Evolutionary conservation across 2,329 filamentous ascomycete genomes (phyloP).

Genomic region (Bipolaris zeicola): DNA sequence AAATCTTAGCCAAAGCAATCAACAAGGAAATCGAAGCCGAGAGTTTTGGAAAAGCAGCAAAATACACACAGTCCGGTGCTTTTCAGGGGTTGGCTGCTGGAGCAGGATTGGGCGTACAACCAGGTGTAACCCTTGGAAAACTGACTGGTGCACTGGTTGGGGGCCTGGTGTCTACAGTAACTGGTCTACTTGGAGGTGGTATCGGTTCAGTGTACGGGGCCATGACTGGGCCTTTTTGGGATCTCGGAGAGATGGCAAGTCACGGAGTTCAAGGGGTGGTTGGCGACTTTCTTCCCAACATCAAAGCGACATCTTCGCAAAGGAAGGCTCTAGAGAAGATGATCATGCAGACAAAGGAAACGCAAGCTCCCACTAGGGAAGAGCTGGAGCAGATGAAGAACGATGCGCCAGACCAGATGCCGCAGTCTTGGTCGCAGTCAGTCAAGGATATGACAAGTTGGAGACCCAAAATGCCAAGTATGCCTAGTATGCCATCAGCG

Average conservation of each 20-base stretch:
- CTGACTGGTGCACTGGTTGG: conserved; percentile 46
- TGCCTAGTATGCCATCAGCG: conserved; percentile 38
- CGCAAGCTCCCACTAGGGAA: conserved; percentile 38
- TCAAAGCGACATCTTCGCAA: conserved; percentile 42
- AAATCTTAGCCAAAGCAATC: conserved; percentile 48
- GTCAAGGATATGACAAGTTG: conserved; percentile 43
- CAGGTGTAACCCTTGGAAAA: conserved; percentile 44
- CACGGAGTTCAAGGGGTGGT: conserved; percentile 41
- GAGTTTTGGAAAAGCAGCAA: conserved; percentile 50
- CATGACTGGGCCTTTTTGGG: conserved; percentile 44
- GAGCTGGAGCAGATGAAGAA: conserved; percentile 45
- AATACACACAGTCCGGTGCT: conserved; percentile 47
- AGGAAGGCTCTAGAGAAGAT: conserved; percentile 47
- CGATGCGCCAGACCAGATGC: conserved; percentile 42
- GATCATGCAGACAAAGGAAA: conserved; percentile 45
- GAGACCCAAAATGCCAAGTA: conserved; percentile 34
- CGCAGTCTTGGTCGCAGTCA: conserved; percentile 41
- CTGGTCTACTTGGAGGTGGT: conserved; percentile 44
- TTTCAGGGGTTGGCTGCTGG: conserved; percentile 50
- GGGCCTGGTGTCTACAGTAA: conserved; percentile 40
- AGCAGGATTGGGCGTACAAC: conserved; percentile 45
- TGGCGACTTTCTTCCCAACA: conserved; percentile 44
- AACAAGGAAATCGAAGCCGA: conserved; percentile 51
- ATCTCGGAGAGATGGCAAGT: conserved; percentile 45
- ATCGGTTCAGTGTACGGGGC: conserved; percentile 46